Base-by-base conservation (phyloP, 257 asterid genomes). In the Forsythia viridissima region DNA sequence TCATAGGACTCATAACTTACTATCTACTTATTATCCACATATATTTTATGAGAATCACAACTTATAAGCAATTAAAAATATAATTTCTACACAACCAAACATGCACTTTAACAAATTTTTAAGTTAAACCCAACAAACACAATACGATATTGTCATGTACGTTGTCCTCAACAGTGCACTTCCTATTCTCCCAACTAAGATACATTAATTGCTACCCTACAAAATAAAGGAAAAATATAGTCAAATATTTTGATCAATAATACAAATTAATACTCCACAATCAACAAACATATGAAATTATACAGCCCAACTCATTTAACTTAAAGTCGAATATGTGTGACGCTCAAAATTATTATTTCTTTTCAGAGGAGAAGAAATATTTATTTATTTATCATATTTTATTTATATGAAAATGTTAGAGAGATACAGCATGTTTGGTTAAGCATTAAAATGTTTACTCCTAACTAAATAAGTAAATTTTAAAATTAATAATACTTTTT, bases 181-280 rank as follows among this genome's bases (percentile, higher is more conserved):
- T 24, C 39, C 18, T 9, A 63, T 24, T 21, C 8, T 63, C 70
- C 15, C 39, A 63, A 63, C 70, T 63, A 63, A 0, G 39, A 16
- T 8, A 24, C 16, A 63, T 63, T 63, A 63, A 24, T 63, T 21
- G 18, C 37, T 7, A 4, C 24, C 24, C 6, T 7, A 55, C 65
- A 55, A 55, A n/a, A 6, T 11, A 16, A 55, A 1, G 0, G 65
- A 63, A 21, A 21, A 63, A 11, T 63, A 24, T 63, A 24, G 40
- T 63, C 70, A 63, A 63, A 63, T 63, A 63, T 63, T 63, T 21
- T 63, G 70, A 63, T 63, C 70, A 24, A 63, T 63, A 30, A 11
- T 8, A 10, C 36, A 20, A 63, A 20, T 63, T 5, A 55, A 2
- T 55, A 55, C 65, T 55, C 30, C 65, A 18, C 30, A 30, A 20